A percentile compares a stretch with the other conserved stretches of the same genome.
Conservation (phyloP, 495 filamentous ascomycete species). For the Penicillium crystallinum region DNA sequence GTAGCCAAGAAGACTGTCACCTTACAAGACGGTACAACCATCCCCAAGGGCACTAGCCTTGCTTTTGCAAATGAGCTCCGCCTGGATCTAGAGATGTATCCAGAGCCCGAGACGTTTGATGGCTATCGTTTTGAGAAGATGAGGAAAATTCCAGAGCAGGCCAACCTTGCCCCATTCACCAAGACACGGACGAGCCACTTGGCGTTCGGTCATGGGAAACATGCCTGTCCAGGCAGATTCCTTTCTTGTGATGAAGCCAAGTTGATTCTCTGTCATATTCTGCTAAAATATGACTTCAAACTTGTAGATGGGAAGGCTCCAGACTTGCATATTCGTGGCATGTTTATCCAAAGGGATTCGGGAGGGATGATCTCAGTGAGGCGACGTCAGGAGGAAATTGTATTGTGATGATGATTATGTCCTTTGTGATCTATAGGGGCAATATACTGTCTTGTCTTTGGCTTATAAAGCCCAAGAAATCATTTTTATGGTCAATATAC, state of each 20-base stretch:
- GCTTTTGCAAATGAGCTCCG: slow-evolving; percentile 18
- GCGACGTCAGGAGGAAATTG: no score
- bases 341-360: no score
- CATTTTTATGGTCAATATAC: no score
- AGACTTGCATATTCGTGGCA: no score
- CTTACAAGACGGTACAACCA: slow-evolving; percentile 15
- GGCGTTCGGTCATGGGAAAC: background rate
- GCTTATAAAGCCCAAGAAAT: no score
- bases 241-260: background rate
- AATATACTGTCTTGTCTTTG: no score
- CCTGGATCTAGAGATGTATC: slow-evolving; percentile 31
- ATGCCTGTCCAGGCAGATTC: background rate
- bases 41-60: slow-evolving; percentile 20
- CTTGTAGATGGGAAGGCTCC: no score
- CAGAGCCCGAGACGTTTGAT: slow-evolving; percentile 35
- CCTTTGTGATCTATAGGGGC: no score
- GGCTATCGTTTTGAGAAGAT: slow-evolving; percentile 30
- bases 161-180: background rate
- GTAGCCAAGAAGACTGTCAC: slow-evolving; percentile 17
- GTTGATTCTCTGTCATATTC: background rate
- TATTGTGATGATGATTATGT: no score
- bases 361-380: no score
- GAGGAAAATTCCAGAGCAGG: slow-evolving; percentile 8
- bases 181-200: background rate
- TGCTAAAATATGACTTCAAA: background rate